Base-by-base conservation (phyloP, 2,329 filamentous ascomycete genomes). In the Coniochaeta sp. region DNA sequence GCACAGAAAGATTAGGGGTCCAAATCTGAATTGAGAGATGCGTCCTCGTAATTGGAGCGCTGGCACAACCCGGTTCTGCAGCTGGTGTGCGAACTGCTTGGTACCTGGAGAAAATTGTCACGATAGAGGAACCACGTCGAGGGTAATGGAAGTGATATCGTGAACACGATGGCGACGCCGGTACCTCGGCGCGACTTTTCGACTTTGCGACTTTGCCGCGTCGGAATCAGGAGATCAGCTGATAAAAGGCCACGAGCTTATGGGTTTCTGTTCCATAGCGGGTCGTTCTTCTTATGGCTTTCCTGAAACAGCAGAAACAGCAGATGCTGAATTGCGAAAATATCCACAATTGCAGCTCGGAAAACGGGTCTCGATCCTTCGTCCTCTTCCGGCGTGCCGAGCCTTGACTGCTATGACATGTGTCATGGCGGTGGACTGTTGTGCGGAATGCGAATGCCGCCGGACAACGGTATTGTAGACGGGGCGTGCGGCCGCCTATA, bases 81-180 rank as follows among this genome's bases (percentile, higher is more conserved):
- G 26, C 26, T 26, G 32, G 14, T 56, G 54, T 56, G 54, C 54
- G 54, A 17, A 56, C 10, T 7, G 54, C 54, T 36, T 24, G 54
- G 32, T 56, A 56, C 54, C 54, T 56, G 54, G 54, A 56, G 54
- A 56, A 56, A 56, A 36, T 9, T 19, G 36, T 56, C 54, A 40
- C 52, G 54, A 24, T n/a, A 36, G n/a, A 22, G n/a, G 6, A 32
- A 36, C 34, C 34, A 36, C 34, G 12, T 7, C 9, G 34, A 36
- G 34, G 7, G 34, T 12, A 36, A 36, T 36, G 34, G 34, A 36
- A 36, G 14, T 14, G 10, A 36, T 36, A 36, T 36, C 42, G 47
- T 52, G 55, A 28, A 28, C n/a, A 28, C 55, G n/a, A 4, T 22
- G 30, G 54, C 30, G 32, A 56, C 26, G 55, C 32, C 54, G 32